Base-by-base conservation (phyloP, 1,284 basidiomycete genomes). In the Melanopsichium pennsylvanicum region DNA sequence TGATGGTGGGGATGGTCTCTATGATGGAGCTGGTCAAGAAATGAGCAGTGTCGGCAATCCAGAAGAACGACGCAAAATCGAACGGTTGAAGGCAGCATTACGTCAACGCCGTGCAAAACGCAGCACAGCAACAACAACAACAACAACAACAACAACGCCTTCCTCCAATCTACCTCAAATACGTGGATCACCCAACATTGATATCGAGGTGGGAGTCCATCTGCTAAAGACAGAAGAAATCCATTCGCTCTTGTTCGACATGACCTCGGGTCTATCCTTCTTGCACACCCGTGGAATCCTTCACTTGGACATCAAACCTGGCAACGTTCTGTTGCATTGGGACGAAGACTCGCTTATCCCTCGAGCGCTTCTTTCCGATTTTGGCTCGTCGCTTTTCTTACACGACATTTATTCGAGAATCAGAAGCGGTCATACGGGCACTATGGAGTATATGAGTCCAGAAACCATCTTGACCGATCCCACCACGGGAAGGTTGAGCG, bases 241-340 rank as follows among this genome's bases (percentile, higher is more conserved):
- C 37, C 60, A 70, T 31, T 64, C 57, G 25, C 51, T 80, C 22
- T 38, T 78, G 6, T 37, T 47, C 37, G 76, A 79, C 54, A 78
- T 79, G 13, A 47, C 70, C 21, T 67, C 59, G 5, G 79, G 79
- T 1, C 63, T 80, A 2, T 61, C 50, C 25, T 80, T 79, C 37
- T 54, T 80, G 8, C 79, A 80, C 48, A 57, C 68, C 22, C 58
- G 61, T n/a, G 76, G 73, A 13, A 66, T 96, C 34, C 79, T 97
- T 26, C 93, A 97, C 79, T 86, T 96, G 5, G 93, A 96, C 75
- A 83, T 95, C 63, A 95, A 96, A 81, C 93, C 93, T 12, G 92
- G 91, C 5, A 97, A 97, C 74, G 91, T 96, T 2, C 83, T 97
- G 5, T 82, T 97, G 36, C 93, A 93, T 11, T 93, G 90, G 88